These are phyloP conservation scores for Penicillium sp. DNA, from an alignment of 2,329 filamentous ascomycete genomes.

Conservation along the genomic window DNA sequence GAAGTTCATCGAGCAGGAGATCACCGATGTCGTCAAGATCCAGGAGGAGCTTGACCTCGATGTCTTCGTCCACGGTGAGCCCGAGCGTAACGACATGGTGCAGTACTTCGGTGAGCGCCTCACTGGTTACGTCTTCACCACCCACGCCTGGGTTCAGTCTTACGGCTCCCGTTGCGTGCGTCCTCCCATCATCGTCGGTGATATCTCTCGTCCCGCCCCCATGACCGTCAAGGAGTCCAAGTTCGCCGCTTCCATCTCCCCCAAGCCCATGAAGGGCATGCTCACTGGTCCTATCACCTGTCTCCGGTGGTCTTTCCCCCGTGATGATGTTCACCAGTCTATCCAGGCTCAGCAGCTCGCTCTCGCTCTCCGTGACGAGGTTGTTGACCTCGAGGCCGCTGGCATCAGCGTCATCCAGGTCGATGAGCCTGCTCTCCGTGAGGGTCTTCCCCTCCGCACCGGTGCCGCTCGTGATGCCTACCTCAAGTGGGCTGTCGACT, in stretches of 20 bases:
- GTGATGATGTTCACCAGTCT: conserved; percentile 98
- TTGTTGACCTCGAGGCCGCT: conserved; percentile 94
- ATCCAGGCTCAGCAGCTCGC: conserved; percentile 98
- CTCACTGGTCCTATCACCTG: conserved; percentile 98
- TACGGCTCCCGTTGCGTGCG: conserved; percentile 98
- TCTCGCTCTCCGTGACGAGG: conserved; percentile 96
- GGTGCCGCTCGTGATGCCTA: conserved; percentile 96
- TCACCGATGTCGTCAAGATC: conserved; percentile 88
- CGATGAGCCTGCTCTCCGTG: conserved; percentile 97
- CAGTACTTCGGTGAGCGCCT: conserved; percentile 99
- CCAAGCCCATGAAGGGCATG: conserved; percentile 99
- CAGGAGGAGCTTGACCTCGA: conserved; percentile 98
- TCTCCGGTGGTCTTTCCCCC: conserved; percentile 98
- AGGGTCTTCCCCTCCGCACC: conserved; percentile 94
- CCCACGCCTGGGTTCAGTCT: conserved; percentile 89
- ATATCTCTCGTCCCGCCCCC: conserved; percentile 91
- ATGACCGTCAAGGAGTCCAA: conserved; percentile 99
- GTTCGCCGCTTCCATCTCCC: conserved; percentile 92
- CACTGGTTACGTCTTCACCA: conserved; percentile 97
- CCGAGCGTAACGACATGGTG: conserved; percentile 99
- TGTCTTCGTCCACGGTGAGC: conserved; percentile 97
- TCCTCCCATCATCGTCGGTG: conserved; percentile 96
- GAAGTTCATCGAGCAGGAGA: conserved; percentile 99
- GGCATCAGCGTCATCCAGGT: conserved; percentile 98
- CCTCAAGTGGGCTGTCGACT: conserved; percentile 95